Conservation (phyloP, 2,329 filamentous ascomycete species). For the Trichoderma sp. region DNA sequence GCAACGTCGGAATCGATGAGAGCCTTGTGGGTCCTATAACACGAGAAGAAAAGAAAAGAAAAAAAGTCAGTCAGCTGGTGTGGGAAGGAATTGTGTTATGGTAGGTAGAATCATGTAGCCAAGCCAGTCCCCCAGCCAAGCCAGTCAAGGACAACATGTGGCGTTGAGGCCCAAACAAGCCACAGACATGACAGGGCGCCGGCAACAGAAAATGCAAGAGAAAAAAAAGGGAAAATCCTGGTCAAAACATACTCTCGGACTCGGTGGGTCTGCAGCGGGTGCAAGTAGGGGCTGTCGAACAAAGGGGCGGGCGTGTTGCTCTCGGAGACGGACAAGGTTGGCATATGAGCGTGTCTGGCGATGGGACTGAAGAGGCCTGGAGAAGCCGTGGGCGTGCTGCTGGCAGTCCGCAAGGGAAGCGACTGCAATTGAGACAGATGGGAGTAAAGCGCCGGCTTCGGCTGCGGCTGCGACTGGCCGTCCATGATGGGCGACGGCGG, state of each 20-base stretch:
- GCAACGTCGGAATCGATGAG: conserved; percentile 84
- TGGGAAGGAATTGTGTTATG: background rate
- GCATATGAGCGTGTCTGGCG: conserved; percentile 38
- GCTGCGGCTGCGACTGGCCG: conserved; percentile 17
- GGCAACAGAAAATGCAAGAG: conserved; percentile 6
- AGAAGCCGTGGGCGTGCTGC: conserved; percentile 58
- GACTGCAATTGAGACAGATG: conserved; percentile 37
- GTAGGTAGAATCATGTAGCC: background rate
- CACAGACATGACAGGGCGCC: background rate
- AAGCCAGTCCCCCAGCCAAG: too few relatives aligned
- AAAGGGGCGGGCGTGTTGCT: conserved; percentile 49
- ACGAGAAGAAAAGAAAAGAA: background rate
- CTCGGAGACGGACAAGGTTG: conserved; percentile 49
- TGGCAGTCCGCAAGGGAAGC: conserved; percentile 47
- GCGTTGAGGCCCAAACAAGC: background rate
- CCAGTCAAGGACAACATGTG: background rate
- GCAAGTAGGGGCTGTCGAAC: conserved; percentile 59
- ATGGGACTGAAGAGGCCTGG: conserved; percentile 59
- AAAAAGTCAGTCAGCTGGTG: background rate
- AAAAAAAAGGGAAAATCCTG: background rate
- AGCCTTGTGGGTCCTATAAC: conserved; percentile 74
- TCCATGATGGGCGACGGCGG: conserved; percentile 14
- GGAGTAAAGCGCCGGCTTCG: conserved; percentile 29
- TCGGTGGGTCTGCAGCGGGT: conserved; percentile 68
- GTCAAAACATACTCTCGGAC: conserved; percentile 66